phyloP scores from a whole-genome alignment of 2,329 filamentous ascomycete species.

The Dactylellina cionopaga region DNA sequence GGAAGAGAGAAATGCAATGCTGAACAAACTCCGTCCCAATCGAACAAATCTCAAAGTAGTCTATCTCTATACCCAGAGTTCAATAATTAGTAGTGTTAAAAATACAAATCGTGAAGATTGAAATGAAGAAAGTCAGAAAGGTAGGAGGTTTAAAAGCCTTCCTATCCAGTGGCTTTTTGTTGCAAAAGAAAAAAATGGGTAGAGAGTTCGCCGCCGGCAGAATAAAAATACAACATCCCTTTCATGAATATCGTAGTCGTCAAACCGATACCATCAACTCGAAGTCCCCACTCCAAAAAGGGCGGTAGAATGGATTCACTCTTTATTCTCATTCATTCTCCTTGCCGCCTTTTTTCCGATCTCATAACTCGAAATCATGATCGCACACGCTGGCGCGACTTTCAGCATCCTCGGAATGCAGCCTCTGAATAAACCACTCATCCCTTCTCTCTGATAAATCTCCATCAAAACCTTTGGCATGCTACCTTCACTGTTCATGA shows the following conservation, averaged over 20 bases:
- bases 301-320: not conserved
- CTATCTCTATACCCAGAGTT: slow-evolving; percentile 38
- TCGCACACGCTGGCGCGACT: slow-evolving; percentile 94
- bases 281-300: not conserved
- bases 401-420: slow-evolving; percentile 93
- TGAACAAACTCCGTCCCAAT: slow-evolving; percentile 33
- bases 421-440: slow-evolving; percentile 83
- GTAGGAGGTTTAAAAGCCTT: not conserved
- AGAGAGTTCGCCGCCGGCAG: slow-evolving; percentile 27
- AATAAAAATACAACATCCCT: slow-evolving; percentile 9
- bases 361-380: slow-evolving; percentile 86
- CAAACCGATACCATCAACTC: not conserved
- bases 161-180: not conserved
- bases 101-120: not conserved
- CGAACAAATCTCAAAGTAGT: not conserved
- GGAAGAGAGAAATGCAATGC: not conserved
- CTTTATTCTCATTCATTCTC: slow-evolving; percentile 71
- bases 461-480: slow-evolving; percentile 89
- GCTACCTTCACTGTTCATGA: slow-evolving; percentile 73
- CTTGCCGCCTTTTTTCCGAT: slow-evolving; percentile 89
- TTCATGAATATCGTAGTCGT: not conserved
- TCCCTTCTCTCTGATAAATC: slow-evolving; percentile 87
- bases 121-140: not conserved
- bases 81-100: slow-evolving; percentile 27
- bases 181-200: slow-evolving; percentile 22